Evolutionary conservation across 179 eudicot genomes (phyloP).

Genomic region (Spinacia oleracea): DNA sequence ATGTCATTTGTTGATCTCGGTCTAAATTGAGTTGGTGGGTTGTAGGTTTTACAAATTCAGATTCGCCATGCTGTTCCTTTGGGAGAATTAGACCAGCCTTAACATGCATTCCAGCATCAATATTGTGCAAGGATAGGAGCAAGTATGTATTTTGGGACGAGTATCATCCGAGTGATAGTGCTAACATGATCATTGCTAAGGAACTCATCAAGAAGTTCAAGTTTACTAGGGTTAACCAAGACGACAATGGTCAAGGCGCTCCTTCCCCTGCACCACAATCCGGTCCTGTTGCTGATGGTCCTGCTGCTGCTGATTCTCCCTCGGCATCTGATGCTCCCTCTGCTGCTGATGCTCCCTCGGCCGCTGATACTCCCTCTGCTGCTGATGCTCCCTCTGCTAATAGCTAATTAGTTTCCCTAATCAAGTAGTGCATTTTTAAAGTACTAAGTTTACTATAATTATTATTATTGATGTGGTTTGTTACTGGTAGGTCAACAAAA

Average conservation of each 20-base stretch:
- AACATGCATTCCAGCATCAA: constrained; percentile 80
- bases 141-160: constrained; percentile 97
- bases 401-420: background rate
- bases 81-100: constrained; percentile 86
- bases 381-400: constrained; percentile 16
- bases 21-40: background rate
- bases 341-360: background rate
- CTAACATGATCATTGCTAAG: constrained; percentile 69
- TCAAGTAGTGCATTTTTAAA: background rate
- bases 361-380: constrained; percentile 13
- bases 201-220: constrained; percentile 74
- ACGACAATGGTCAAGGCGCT: constrained; percentile 16
- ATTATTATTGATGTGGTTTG: constrained; percentile 15
- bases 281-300: constrained; percentile 34
- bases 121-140: constrained; percentile 77
- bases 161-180: constrained; percentile 88
- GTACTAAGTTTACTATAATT: background rate
- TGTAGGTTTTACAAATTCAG: constrained; percentile 73
- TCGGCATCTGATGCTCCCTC: constrained; percentile 13
- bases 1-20: background rate
- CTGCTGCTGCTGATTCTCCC: constrained; percentile 5
- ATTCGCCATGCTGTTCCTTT: constrained; percentile 88
- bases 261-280: constrained; percentile 57
- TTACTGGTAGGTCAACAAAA: constrained; percentile 28
- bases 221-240: constrained; percentile 31